Evolutionary conservation across 2,329 filamentous ascomycete species (phyloP).

Genomic region (Cercospora janseana): DNA sequence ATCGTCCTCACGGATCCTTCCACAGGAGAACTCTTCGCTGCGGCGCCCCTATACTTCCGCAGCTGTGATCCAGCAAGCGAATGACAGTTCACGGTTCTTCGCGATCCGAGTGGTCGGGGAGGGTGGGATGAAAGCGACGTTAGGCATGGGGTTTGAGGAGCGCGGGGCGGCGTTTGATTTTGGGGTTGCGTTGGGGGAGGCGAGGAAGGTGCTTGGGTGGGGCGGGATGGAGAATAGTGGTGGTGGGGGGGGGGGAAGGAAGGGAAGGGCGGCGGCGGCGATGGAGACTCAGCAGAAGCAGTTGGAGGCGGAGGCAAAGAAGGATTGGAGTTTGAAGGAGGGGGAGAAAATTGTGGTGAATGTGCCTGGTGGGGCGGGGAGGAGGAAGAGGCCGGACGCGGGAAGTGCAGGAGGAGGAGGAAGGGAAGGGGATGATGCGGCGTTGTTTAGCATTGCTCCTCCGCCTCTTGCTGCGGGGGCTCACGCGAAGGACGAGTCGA

Average conservation of each 20-base stretch:
- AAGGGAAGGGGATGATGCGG: constrained; percentile 43
- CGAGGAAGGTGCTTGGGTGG: constrained; percentile 63
- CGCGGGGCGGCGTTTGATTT: constrained; percentile 84
- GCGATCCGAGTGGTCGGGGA: constrained; percentile 76
- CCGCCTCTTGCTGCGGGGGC: constrained; percentile 62
- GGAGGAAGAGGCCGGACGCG: constrained; percentile 35
- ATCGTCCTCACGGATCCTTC: constrained; percentile 75
- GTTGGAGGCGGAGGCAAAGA: constrained; percentile 54
- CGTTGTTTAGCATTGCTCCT: constrained; percentile 71
- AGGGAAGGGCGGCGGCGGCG: constrained; percentile 33
- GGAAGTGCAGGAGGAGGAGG: constrained; percentile 42
- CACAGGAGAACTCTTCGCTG: constrained; percentile 75
- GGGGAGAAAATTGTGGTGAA: constrained; percentile 86
- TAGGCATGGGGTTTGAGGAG: constrained; percentile 87
- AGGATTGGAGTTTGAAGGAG: constrained; percentile 82
- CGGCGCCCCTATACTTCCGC: constrained; percentile 70
- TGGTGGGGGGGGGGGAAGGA: constrained; percentile 54
- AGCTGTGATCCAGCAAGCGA: constrained; percentile 69
- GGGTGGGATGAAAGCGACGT: constrained; percentile 69
- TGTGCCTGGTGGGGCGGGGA: constrained; percentile 58
- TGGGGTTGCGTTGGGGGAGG: constrained; percentile 74
- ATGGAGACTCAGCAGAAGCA: constrained; percentile 37
- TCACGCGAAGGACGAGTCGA: constrained; percentile 50
- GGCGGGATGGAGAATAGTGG: constrained; percentile 43
- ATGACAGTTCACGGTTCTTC: constrained; percentile 81